phyloP scores from a whole-genome alignment of 83 land plant species.

The Diphasiastrum complanatum region DNA sequence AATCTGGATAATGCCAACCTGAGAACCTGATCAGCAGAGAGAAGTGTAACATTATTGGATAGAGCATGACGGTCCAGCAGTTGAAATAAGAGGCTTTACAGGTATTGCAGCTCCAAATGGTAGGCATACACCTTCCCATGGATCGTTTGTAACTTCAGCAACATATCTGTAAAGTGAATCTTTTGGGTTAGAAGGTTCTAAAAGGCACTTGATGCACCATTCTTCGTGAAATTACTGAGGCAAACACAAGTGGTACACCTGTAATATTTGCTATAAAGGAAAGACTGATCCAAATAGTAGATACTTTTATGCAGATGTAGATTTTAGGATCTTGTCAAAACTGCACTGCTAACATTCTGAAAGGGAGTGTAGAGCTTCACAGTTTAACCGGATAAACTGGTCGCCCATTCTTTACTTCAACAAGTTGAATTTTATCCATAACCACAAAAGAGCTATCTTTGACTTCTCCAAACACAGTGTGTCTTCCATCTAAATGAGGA shows the following conservation, averaged over 20 bases:
- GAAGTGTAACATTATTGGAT: slow-evolving; percentile 7
- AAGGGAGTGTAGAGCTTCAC: slow-evolving; percentile 16
- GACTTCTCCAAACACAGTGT: slow-evolving; percentile 40
- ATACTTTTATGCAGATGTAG: background rate
- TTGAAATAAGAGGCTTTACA: slow-evolving; percentile 26
- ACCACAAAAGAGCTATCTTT: slow-evolving; percentile 23
- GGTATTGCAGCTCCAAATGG: slow-evolving; percentile 33
- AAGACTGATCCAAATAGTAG: background rate
- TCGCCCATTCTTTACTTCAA: slow-evolving; percentile 17
- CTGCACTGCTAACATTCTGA: background rate
- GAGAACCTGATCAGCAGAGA: background rate
- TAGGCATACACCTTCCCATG: slow-evolving; percentile 34
- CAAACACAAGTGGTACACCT: background rate
- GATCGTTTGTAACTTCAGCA: slow-evolving; percentile 33
- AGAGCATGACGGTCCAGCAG: background rate
- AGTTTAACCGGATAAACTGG: slow-evolving; percentile 30
- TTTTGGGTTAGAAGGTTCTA: background rate
- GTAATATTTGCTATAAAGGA: too few species aligned
- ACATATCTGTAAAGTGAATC: slow-evolving; percentile 25
- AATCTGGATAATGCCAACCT: too few species aligned
- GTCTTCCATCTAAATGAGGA: slow-evolving; percentile 41
- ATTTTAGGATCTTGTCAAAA: too few species aligned
- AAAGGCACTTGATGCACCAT: background rate
- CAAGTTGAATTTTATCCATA: slow-evolving; percentile 34
- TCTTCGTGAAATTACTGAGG: background rate